phyloP scores from a whole-genome alignment of 176 grass and related monocot genomes.

The Musa beccarii region DNA sequence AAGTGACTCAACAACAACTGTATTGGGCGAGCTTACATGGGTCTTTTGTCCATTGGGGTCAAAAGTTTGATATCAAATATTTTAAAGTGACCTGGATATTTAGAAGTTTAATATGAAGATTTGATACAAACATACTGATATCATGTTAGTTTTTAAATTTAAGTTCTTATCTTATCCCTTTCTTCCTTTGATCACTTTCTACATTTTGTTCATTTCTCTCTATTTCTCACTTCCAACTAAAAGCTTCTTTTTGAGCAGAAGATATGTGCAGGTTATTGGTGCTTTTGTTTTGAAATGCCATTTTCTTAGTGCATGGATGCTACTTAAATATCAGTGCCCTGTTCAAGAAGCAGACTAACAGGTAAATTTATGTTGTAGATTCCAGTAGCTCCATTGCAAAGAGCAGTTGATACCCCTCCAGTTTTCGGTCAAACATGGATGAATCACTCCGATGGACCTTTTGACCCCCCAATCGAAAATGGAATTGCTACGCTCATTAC shows the following conservation, averaged over 20 bases:
- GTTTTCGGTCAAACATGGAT: conserved; percentile 35
- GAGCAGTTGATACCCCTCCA: conserved; percentile 27
- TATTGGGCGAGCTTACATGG: no score
- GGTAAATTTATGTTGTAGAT: conserved; percentile 33
- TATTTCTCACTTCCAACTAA: background rate
- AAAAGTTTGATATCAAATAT: no score
- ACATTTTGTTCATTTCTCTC: background rate
- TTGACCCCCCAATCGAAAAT: conserved; percentile 25
- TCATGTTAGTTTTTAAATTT: no score
- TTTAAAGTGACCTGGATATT: no score
- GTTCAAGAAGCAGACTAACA: conserved; percentile 1
- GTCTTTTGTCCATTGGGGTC: no score
- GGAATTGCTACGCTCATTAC: conserved; percentile 69
- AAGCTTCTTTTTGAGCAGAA: background rate
- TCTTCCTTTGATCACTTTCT: no score
- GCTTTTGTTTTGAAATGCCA: background rate
- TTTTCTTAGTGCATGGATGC: background rate
- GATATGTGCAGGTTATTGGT: background rate
- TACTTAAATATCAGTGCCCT: background rate
- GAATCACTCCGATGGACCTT: conserved; percentile 34
- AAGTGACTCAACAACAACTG: no score
- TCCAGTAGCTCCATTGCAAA: conserved; percentile 56
- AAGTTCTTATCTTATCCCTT: no score
- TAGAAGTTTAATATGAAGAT: no score
- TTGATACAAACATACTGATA: no score